Percentiles rank a stretch among this genome's conserved stretches.
These are phyloP conservation scores for Bocquillonia castaneifolia DNA, from an alignment of 441 rosid species.

Conservation along the genomic window DNA sequence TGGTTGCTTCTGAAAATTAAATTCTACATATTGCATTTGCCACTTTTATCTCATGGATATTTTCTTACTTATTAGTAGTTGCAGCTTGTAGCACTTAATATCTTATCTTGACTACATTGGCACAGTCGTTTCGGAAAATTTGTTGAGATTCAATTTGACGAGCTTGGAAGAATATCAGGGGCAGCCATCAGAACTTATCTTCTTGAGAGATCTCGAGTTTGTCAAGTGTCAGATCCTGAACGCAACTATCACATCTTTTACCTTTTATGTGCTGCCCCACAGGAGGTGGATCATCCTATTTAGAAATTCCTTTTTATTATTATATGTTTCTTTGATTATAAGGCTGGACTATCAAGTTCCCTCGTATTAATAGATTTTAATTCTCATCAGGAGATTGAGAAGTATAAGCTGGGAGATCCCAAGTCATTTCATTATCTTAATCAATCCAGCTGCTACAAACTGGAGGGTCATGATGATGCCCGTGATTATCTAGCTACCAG, in stretches of 20 bases:
- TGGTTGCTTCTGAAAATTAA: slow-evolving; percentile 2
- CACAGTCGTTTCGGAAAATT: slow-evolving; percentile 94
- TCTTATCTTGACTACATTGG: slow-evolving; percentile 21
- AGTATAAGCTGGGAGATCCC: slow-evolving; percentile 74
- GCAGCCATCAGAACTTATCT: slow-evolving; percentile 95
- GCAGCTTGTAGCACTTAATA: slow-evolving; percentile 15
- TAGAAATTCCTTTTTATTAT: slow-evolving; percentile 15
- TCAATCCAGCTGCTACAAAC: slow-evolving; percentile 76
- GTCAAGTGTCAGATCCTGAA: slow-evolving; percentile 88
- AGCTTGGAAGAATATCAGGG: slow-evolving; percentile 81
- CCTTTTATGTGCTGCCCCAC: slow-evolving; percentile 86
- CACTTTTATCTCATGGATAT: neutral
- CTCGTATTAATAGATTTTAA: slow-evolving; percentile 25
- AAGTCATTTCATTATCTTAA: slow-evolving; percentile 88
- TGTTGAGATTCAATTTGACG: slow-evolving; percentile 87
- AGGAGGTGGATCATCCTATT: slow-evolving; percentile 40
- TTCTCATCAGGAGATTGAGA: slow-evolving; percentile 64
- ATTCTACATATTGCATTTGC: neutral
- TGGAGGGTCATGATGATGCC: slow-evolving; percentile 71
- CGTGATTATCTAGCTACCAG: slow-evolving; percentile 70
- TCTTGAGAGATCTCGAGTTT: slow-evolving; percentile 89
- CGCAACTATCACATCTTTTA: slow-evolving; percentile 93
- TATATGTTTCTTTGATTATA: slow-evolving; percentile 13
- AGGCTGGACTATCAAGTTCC: slow-evolving; percentile 15
- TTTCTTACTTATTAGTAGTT: neutral